Base-by-base conservation (phyloP, 2,329 filamentous ascomycete species). In the Penicillium sp. region DNA sequence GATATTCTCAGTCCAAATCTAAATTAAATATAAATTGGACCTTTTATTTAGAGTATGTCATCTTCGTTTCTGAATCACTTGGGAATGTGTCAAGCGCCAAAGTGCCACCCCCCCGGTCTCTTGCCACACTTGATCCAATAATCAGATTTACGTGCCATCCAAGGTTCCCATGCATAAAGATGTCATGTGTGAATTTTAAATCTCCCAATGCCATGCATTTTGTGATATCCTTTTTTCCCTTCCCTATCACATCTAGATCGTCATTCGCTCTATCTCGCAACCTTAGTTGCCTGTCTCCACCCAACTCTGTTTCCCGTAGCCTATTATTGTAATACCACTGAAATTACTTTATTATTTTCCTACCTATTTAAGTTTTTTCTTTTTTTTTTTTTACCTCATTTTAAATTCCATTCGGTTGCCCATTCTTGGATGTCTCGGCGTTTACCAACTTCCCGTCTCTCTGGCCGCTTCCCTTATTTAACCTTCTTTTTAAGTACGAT, bases 401-500 rank as follows among this genome's bases (percentile, higher is more conserved):
- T 33, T 13, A 12, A n/a, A 17, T 6, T 16, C 20, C n/a, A 29
- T 28, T 35, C 25, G 22, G 25, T 28, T 14, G 25, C 35, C 40
- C 37, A 42, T 47, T 48, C 38, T 44, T 45, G 39, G 43, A 47
- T 47, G n/a, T 35, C 44, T 51, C 51, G 50, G 50, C 47, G 43
- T 54, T 54, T 47, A 47, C 40, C 45, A 53, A 50, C 32, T 40
- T 53, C 43, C 50, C 43, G 34, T 39, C 35, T 30, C 41, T 36
- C 43, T 51, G 45, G 38, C 37, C 30, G 42, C 35, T 41, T 50
- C 41, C 42, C 41, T 47, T 50, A 52, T 53, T 55, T 53, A 54
- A 54, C 52, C 54, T 55, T 54, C 45, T 55, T 55, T 52, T 44
- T 23, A n/a, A n/a, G n/a, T n/a, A 49, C 50, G 41, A 39, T 45